Conservation (phyloP, 2,329 filamentous ascomycete genomes). For the Ophiostoma triangulosporum region DNA sequence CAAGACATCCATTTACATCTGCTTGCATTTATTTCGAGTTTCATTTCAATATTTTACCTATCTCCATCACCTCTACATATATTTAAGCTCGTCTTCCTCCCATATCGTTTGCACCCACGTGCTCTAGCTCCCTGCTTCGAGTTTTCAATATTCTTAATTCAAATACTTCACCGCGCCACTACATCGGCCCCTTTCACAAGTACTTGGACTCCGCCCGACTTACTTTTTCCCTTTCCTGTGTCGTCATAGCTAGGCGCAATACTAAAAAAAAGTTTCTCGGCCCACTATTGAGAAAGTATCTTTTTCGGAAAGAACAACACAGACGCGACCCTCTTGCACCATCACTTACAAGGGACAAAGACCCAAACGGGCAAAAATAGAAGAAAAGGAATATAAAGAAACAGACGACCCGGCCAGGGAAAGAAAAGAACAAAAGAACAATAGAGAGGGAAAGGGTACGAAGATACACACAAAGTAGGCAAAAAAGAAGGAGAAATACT, state of each 20-base stretch:
- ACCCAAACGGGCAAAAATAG: background rate
- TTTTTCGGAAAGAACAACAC: background rate
- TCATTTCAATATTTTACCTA: no score
- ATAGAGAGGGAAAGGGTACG: background rate
- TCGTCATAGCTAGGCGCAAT: slow-evolving; percentile 7
- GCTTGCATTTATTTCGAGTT: no score
- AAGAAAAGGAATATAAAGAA: background rate
- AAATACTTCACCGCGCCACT: background rate
- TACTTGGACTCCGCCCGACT: background rate
- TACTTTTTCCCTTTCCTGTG: background rate
- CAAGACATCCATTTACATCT: background rate
- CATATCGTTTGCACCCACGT: background rate
- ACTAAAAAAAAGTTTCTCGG: slow-evolving; percentile 1
- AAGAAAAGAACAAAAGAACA: background rate
- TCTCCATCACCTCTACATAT: background rate
- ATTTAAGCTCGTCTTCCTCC: background rate
- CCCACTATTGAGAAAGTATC: background rate
- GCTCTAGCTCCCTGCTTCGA: background rate
- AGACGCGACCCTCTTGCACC: slow-evolving; percentile 1
- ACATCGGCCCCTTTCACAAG: background rate
- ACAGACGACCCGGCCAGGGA: background rate
- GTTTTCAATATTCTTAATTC: slow-evolving; percentile 1
- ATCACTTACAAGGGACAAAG: slow-evolving; percentile 1
- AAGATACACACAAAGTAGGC: background rate
- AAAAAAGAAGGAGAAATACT: background rate